These are phyloP conservation scores for Schizophyllum amplum DNA, from an alignment of 1,284 basidiomycete species.

Conservation along the genomic window DNA sequence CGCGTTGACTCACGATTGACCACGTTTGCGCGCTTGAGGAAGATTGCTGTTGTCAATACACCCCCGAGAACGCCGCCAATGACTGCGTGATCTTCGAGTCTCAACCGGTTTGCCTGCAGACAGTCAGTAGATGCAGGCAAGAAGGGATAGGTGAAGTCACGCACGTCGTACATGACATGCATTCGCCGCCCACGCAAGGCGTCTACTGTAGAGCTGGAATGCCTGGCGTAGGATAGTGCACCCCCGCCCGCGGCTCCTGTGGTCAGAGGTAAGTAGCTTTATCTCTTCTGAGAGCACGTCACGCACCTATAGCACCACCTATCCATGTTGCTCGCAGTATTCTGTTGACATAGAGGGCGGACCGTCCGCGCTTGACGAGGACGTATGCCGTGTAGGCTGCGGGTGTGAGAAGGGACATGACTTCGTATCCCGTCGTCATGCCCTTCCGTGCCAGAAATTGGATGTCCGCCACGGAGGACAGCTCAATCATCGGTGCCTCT, in stretches of 20 bases:
- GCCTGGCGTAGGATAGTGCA: conserved; percentile 1
- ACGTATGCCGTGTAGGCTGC: conserved; percentile 47
- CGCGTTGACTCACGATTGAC: conserved; percentile 41
- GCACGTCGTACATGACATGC: not conserved
- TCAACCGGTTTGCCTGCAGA: conserved; percentile 42
- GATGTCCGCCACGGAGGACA: conserved; percentile 19
- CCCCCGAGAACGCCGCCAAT: conserved; percentile 58
- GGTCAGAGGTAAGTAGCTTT: not conserved
- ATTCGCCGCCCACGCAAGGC: not conserved
- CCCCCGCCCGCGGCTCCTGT: not conserved
- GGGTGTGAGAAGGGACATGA: conserved; percentile 51
- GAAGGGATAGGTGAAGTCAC: conserved; percentile 4
- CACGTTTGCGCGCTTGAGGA: conserved; percentile 55
- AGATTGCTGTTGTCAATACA: conserved; percentile 53
- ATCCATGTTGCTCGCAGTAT: conserved; percentile 63
- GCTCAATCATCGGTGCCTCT: not conserved
- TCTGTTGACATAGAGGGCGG: conserved; percentile 47
- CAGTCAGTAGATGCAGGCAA: not conserved
- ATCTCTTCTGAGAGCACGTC: too few relatives aligned
- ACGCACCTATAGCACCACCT: conserved; percentile 52
- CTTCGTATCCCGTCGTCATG: conserved; percentile 58
- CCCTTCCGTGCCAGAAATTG: conserved; percentile 53
- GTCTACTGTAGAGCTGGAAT: not conserved
- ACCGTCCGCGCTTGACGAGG: conserved; percentile 43
- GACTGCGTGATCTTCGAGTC: conserved; percentile 61